These are phyloP conservation scores for Coccinonectria pachysandricola DNA, from an alignment of 2,329 filamentous ascomycete species.

Conservation along the genomic window DNA sequence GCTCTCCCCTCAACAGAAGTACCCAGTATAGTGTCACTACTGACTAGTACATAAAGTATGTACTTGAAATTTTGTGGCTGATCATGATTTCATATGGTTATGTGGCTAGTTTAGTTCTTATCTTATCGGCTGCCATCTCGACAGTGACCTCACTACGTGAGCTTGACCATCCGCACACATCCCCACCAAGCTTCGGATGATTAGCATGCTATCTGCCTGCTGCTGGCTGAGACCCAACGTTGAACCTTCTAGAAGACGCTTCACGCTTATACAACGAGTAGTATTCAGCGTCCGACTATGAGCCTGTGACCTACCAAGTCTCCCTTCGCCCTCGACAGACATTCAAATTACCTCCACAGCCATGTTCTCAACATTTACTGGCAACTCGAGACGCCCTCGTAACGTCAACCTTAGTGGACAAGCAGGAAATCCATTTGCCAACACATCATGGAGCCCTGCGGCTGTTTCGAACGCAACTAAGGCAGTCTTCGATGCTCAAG, in stretches of 20 bases:
- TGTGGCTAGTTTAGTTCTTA: conserved; percentile 3
- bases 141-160: no score
- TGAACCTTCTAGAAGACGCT: conserved; percentile 20
- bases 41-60: no score
- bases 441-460: conserved; percentile 45
- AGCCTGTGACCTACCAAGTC: no score
- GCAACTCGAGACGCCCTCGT: conserved; percentile 71
- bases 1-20: no score
- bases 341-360: conserved; percentile 12
- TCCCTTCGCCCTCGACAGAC: no score
- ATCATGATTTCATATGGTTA: conserved; percentile 1
- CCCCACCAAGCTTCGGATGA: conserved; percentile 16
- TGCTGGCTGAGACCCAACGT: conserved; percentile 15
- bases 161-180: conserved; percentile 13
- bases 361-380: conserved; percentile 92
- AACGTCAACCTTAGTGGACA: conserved; percentile 93
- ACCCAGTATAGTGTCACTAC: no score
- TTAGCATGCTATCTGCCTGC: conserved; percentile 9
- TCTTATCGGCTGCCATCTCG: conserved; percentile 5
- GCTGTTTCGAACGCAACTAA: conserved; percentile 57
- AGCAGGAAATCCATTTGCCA: conserved; percentile 67
- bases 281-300: no score
- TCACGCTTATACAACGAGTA: no score
- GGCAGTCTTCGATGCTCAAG: conserved; percentile 75
- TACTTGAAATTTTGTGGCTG: background rate